Evolutionary conservation across 2,329 filamentous ascomycete genomes (phyloP).

Genomic region (Fusarium tupiense): DNA sequence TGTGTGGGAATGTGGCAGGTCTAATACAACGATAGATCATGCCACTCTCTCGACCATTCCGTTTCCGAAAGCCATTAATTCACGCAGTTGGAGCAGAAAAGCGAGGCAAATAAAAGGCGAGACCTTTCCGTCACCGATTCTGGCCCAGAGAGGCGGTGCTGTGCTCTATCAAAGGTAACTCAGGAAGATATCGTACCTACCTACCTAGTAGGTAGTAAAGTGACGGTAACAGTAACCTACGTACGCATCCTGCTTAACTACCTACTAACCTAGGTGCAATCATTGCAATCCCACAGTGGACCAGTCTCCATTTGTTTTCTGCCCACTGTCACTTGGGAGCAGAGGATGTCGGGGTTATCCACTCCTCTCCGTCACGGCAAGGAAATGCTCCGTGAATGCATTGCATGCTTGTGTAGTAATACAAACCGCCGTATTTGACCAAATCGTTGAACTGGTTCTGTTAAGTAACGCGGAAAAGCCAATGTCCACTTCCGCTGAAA

Average conservation of each 20-base stretch:
- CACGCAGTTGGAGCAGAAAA: slow-evolving; percentile 2
- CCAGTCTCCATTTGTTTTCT: slow-evolving; percentile 2
- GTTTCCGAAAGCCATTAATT: slow-evolving; percentile 10
- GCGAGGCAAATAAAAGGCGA: background rate
- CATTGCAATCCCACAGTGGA: background rate
- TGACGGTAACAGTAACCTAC: slow-evolving; percentile 4
- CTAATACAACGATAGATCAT: slow-evolving; percentile 8
- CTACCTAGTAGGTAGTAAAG: background rate
- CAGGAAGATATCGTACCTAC: background rate
- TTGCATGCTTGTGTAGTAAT: slow-evolving; percentile 6
- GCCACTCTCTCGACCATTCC: slow-evolving; percentile 10
- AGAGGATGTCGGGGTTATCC: background rate
- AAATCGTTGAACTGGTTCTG: background rate
- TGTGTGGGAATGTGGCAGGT: background rate
- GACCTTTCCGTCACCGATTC: slow-evolving; percentile 8
- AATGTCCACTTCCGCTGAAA: background rate
- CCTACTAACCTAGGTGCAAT: background rate
- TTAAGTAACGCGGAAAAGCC: background rate
- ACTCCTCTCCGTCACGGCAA: slow-evolving; percentile 11
- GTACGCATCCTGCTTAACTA: background rate
- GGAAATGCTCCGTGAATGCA: background rate
- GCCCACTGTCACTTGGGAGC: background rate
- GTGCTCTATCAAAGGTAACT: background rate
- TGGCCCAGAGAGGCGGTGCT: background rate
- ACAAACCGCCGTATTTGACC: slow-evolving; percentile 12